Evolutionary conservation across 805 yeast genomes (phyloP).

Genomic region (Candida nonsorbophila): DNA sequence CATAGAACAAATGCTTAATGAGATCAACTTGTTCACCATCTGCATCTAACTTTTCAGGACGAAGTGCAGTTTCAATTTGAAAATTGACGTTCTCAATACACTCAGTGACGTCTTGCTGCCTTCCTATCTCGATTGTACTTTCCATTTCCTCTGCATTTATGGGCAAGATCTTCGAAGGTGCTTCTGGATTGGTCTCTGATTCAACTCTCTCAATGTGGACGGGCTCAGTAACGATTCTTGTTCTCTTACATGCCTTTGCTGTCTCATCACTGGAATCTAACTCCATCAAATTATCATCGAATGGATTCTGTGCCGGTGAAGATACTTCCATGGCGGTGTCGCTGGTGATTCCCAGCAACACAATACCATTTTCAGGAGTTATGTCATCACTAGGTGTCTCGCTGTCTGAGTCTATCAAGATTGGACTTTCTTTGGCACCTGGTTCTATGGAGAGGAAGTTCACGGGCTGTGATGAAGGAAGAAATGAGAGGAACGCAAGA

Average conservation of each 20-base stretch:
- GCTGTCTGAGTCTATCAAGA: slow-evolving; percentile 9
- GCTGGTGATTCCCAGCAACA: neutral
- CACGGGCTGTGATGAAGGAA: slow-evolving; percentile 65
- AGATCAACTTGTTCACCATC: slow-evolving; percentile 80
- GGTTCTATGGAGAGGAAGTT: slow-evolving; percentile 16
- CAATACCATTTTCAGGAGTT: slow-evolving; percentile 3
- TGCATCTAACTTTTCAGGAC: slow-evolving; percentile 55
- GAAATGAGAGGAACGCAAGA: slow-evolving; percentile 81
- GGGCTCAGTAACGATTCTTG: no score
- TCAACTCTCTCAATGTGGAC: no score
- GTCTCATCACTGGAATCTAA: slow-evolving; percentile 1
- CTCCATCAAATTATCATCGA: neutral
- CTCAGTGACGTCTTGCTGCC: slow-evolving; percentile 97
- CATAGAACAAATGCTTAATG: slow-evolving; percentile 76
- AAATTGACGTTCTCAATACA: slow-evolving; percentile 91
- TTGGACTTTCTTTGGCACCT: slow-evolving; percentile 3
- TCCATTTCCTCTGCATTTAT: slow-evolving; percentile 63
- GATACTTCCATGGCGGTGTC: slow-evolving; percentile 21
- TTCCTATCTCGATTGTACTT: slow-evolving; percentile 70
- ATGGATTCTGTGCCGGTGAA: slow-evolving; percentile 15
- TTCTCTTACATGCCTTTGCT: no score
- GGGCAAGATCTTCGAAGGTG: slow-evolving; percentile 16
- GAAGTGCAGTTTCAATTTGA: slow-evolving; percentile 84
- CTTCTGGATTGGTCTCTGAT: no score
- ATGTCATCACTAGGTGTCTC: neutral